These are phyloP conservation scores for Solanum lycopersicoides DNA, from an alignment of 257 asterid species.

Conservation along the genomic window DNA sequence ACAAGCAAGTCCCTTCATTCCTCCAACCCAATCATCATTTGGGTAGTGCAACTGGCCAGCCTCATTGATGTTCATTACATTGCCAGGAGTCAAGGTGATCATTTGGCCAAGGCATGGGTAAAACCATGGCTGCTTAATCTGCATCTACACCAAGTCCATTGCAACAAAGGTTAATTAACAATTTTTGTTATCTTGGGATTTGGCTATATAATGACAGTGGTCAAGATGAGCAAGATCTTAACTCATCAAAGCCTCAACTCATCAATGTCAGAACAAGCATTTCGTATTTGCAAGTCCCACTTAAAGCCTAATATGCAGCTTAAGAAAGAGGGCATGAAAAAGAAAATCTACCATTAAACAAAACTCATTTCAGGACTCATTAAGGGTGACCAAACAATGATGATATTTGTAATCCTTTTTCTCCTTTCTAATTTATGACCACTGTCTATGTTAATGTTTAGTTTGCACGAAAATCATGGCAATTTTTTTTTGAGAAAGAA, in stretches of 20 bases:
- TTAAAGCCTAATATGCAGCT: not conserved
- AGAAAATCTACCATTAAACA: not conserved
- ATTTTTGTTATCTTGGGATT: not conserved
- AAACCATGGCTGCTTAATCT: conserved; percentile 3
- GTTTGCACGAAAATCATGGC: not conserved
- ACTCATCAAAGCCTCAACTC: not conserved
- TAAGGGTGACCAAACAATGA: not conserved
- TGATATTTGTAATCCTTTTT: not conserved
- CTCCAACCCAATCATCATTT: not conserved
- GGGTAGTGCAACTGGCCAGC: not conserved
- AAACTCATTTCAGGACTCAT: not conserved
- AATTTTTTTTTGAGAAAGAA: not conserved
- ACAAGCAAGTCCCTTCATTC: conserved; percentile 4
- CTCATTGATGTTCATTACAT: not conserved
- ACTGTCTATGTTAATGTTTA: not conserved
- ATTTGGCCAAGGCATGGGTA: not conserved
- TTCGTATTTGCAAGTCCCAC: not conserved
- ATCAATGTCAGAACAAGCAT: not conserved
- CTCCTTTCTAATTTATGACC: not conserved
- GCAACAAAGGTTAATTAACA: not conserved
- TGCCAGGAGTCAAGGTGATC: not conserved
- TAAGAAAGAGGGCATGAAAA: not conserved
- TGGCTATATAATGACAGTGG: not conserved
- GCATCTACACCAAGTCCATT: conserved; percentile 25
- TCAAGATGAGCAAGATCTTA: not conserved